Conservation (phyloP, 345 rosid species). For the Geranium rotundifolium region DNA sequence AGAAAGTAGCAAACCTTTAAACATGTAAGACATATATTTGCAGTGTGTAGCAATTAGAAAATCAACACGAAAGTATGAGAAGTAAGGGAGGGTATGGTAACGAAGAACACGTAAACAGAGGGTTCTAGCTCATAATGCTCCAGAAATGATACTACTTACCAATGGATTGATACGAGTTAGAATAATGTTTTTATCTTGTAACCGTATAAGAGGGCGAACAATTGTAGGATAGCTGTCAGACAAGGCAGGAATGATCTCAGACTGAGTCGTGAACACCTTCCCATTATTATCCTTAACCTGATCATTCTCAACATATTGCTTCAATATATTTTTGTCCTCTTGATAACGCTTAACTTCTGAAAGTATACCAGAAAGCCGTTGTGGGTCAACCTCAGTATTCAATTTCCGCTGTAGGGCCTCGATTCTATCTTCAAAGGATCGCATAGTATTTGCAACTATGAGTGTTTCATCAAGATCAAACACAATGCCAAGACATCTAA, state of each 20-base stretch:
- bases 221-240: conserved; percentile 68
- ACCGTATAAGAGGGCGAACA: conserved; percentile 76
- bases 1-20: neutral
- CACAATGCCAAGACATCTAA: conserved; percentile 93
- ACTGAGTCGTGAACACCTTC: conserved; percentile 60
- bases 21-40: too few relatives aligned
- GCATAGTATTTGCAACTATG: conserved; percentile 92
- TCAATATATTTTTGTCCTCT: conserved; percentile 78
- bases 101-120: neutral
- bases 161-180: conserved; percentile 91
- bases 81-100: too few relatives aligned
- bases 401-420: conserved; percentile 70
- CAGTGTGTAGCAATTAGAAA: too few relatives aligned
- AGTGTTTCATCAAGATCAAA: conserved; percentile 98
- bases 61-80: too few relatives aligned
- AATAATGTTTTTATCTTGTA: conserved; percentile 80
- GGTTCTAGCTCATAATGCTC: conserved; percentile 1
- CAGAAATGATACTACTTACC: conserved; percentile 29
- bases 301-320: conserved; percentile 87
- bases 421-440: conserved; percentile 87
- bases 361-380: conserved; percentile 58
- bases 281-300: conserved; percentile 92
- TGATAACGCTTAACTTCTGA: conserved; percentile 86
- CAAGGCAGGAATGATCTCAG: conserved; percentile 71
- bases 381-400: conserved; percentile 60